phyloP scores from a whole-genome alignment of 352 stramenopile genomes.

The Globisporangium carolinianum region DNA sequence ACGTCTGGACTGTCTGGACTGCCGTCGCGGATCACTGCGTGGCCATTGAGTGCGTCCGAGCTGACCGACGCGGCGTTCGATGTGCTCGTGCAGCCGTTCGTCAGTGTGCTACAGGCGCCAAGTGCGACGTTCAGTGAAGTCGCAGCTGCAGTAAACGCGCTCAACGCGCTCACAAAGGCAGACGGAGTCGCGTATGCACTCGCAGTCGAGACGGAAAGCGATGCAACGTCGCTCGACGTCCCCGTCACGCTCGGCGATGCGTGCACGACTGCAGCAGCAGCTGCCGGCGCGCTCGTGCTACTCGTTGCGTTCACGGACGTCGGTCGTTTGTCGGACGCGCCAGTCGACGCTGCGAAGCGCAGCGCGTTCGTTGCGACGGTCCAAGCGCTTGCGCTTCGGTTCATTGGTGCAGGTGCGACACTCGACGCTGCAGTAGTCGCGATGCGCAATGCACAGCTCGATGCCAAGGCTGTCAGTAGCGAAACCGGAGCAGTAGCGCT shows the following conservation, averaged over 20 bases:
- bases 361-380: constrained; percentile 15
- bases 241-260: constrained; percentile 20
- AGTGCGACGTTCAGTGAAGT: constrained; percentile 5
- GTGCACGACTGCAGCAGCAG: constrained; percentile 35
- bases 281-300: constrained; percentile 27
- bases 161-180: constrained; percentile 7
- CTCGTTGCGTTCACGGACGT: constrained; percentile 37
- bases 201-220: not conserved
- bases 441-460: not conserved
- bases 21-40: not conserved
- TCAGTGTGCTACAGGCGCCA: constrained; percentile 4
- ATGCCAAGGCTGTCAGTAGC: not conserved
- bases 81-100: not conserved
- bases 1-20: not conserved
- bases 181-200: constrained; percentile 8
- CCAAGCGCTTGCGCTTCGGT: constrained; percentile 19
- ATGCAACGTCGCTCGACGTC: not conserved
- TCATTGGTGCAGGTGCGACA: constrained; percentile 15
- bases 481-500: not conserved
- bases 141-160: constrained; percentile 2
- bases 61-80: too few species aligned
- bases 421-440: not conserved
- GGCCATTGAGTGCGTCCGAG: too few species aligned
- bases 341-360: constrained; percentile 9
- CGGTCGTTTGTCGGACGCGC: constrained; percentile 18